Evolutionary conservation across 1,284 basidiomycete genomes (phyloP).

Genomic region (Trichosporon sp.): DNA sequence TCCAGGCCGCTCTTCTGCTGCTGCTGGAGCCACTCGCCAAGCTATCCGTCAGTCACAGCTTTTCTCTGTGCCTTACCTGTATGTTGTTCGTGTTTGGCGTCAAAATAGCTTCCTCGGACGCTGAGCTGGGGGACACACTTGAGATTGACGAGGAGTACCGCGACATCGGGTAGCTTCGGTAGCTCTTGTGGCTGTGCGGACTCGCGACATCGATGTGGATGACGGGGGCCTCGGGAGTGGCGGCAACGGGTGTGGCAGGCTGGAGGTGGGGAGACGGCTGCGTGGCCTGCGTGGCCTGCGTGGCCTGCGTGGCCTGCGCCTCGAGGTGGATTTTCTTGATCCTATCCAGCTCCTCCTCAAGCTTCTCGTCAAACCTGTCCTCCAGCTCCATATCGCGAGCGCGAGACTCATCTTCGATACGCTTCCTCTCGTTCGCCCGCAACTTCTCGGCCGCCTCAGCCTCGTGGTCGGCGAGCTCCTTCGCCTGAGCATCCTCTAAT

Average conservation of each 20-base stretch:
- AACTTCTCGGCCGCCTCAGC: slow-evolving; percentile 21
- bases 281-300: not conserved
- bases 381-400: not conserved
- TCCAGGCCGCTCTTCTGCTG: slow-evolving; percentile 21
- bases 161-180: slow-evolving; percentile 13
- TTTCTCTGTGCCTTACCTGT: not conserved
- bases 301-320: too few species aligned
- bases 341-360: slow-evolving; percentile 3
- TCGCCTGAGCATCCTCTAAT: slow-evolving; percentile 22
- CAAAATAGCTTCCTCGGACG: not conserved
- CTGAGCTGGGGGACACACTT: not conserved
- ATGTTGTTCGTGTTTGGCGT: slow-evolving; percentile 2
- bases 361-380: not conserved
- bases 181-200: not conserved
- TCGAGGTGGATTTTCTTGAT: not conserved
- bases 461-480: slow-evolving; percentile 13
- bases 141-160: slow-evolving; percentile 7
- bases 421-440: slow-evolving; percentile 8
- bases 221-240: not conserved
- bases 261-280: not conserved
- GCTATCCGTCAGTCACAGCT: slow-evolving; percentile 31
- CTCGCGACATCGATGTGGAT: slow-evolving; percentile 10
- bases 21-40: slow-evolving; percentile 41
- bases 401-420: slow-evolving; percentile 16
- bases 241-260: not conserved